Evolutionary conservation across 1,284 basidiomycete genomes (phyloP).

Genomic region (Neolentinus lepideus): DNA sequence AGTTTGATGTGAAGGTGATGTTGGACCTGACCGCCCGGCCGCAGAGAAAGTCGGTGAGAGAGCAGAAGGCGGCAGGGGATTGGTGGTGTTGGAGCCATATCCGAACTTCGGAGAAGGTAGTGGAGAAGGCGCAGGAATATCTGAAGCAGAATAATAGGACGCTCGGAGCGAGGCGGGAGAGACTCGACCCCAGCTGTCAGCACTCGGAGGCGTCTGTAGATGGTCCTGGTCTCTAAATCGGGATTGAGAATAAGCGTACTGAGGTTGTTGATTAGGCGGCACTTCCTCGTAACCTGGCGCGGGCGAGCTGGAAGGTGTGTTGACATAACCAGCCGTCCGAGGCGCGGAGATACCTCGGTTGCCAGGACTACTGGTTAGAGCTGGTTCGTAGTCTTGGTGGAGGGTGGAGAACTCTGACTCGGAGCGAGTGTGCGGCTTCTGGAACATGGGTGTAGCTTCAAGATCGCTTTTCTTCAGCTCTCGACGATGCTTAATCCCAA

Average conservation of each 20-base stretch:
- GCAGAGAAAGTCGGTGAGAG: neutral
- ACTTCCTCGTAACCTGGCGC: neutral
- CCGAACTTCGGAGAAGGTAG: conserved; percentile 38
- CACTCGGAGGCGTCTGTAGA: conserved; percentile 6
- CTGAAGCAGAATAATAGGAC: conserved; percentile 70
- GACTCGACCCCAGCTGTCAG: conserved; percentile 3
- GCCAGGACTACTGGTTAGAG: conserved; percentile 26
- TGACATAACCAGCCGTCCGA: conserved; percentile 3
- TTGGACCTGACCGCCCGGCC: neutral
- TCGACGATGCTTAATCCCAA: conserved; percentile 62
- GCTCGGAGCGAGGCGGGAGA: conserved; percentile 20
- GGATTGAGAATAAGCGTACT: neutral
- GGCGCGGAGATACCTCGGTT: conserved; percentile 14
- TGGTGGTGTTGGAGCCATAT: neutral
- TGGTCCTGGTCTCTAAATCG: conserved; percentile 3
- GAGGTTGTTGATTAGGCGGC: neutral
- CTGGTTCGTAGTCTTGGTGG: conserved; percentile 35
- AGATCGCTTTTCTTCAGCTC: conserved; percentile 33
- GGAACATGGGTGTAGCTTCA: conserved; percentile 66
- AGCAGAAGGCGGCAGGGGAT: neutral
- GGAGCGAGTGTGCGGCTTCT: conserved; percentile 53
- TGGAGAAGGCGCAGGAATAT: conserved; percentile 56
- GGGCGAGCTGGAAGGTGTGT: conserved; percentile 11
- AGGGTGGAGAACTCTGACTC: conserved; percentile 43
- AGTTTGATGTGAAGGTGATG: neutral